Base-by-base conservation (phyloP, 352 stramenopile genomes). In the Plasmopara viticola region DNA sequence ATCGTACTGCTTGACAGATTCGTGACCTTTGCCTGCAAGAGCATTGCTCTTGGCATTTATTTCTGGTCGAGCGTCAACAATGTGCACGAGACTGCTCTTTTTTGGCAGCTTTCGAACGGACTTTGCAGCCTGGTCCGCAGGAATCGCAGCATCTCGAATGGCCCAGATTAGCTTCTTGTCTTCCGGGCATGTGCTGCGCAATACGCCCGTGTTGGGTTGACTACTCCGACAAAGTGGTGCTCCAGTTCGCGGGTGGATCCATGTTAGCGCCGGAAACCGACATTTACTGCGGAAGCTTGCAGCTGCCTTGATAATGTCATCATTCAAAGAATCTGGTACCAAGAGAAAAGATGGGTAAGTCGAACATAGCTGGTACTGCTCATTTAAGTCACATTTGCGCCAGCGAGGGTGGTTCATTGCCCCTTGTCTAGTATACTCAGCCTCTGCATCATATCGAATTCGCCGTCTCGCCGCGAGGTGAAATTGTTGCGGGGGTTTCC, bases 151-250 rank as follows among this genome's bases (percentile, higher is more conserved):
- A 44, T 97, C 91, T 17, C 90, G 70, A 50, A 94, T 86, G 6
- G 79, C 75, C 73, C 84, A 90, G 10, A 97, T 84, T n/a, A 97
- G 58, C 12, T 83, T 84, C 38, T 97, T 85, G 62, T 99, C 96
- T 15, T 88, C 79, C 7, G 72, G 56, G 52, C 84, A 96, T 25
- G 81, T 96, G 70, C 94, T 97, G 13, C 94, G 91, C 34, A 97
- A 64, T 8, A 99, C 71, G 18, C 96, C 96, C 1, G 97, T 95
- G 62, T 98, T 97, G 1, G 96, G 96, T 60, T 98, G 95, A 31
- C 89, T 93, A 37, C 77, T 95, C 17, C 96, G 77, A 71, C 93
- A 98, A 40, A 99, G 74, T 30, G 84, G 85, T 1, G 90, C 90
- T 39, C 93, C 91, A 17, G 94, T 96, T 33, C 69, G 64, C 38